Base-by-base conservation (phyloP, 345 rosid genomes). In the Brassica cretica region DNA sequence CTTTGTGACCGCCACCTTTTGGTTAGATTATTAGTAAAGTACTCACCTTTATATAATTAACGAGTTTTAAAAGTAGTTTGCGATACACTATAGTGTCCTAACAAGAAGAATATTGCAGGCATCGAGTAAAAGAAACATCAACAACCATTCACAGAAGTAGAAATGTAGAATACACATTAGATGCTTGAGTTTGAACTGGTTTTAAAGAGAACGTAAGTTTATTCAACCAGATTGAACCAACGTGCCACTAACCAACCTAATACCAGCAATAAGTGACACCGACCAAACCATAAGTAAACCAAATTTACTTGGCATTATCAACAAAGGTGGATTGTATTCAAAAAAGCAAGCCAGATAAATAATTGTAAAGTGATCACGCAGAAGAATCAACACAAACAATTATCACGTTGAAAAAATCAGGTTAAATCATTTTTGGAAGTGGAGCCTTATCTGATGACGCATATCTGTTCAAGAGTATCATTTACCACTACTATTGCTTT, bases 391-490 rank as follows among this genome's bases (percentile, higher is more conserved):
- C n/a, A 53, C 15, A 69, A 76, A 71, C 80, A 65, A 56, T 65
- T 78, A 58, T 72, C 81, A 78, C 72, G 72, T 78, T 72, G 72
- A 3, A 41, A 41, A 72, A 24, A 41, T 15, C 12, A 27, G 46
- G 73, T 14, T 18, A 62, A 62, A 46, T 77, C 51, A 53, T 53
- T 35, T 53, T 64, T 1, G 30, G 19, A 15, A 49, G 68, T 72
- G 73, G 81, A 72, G 77, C 77, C 77, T 21, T 60, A 67, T 78
- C 63, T 66, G 8, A 64, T 29, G 63, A 72, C 5, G 46, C 73
- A 77, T 6, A 55, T 66, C 53, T 44, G 21, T 24, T 27, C 49
- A 18, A 46, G 73, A 63, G 65, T 37, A 73, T 51, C 74, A 79
- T 63, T 77, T 68, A 75, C 55, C 60, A 58, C n/a, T 8, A 53